Evolutionary conservation across 306 rosid genomes (phyloP).

Genomic region (Aeschynomene evenia): DNA sequence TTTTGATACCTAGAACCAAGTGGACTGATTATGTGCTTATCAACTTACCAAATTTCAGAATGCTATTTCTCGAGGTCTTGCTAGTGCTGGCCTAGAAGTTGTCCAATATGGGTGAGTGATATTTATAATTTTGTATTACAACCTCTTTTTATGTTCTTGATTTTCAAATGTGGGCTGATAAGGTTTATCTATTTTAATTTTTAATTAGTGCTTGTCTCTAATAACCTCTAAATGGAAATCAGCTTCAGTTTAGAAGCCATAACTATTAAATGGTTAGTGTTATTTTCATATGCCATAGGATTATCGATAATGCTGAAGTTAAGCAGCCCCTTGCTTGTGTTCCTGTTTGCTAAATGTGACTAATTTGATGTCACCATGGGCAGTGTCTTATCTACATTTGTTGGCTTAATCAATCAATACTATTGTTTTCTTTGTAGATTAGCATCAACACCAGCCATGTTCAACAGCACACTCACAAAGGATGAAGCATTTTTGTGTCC

Average conservation of each 20-base stretch:
- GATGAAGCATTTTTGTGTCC: slow-evolving; percentile 67
- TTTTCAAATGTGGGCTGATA: neutral
- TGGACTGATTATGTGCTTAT: slow-evolving; percentile 33
- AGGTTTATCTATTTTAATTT: too few relatives aligned
- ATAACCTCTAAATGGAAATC: neutral
- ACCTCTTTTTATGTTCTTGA: slow-evolving; percentile 8
- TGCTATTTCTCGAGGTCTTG: slow-evolving; percentile 82
- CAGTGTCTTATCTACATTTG: neutral
- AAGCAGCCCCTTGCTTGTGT: neutral
- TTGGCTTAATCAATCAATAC: slow-evolving; percentile 22
- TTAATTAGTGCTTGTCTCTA: neutral
- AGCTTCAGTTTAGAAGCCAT: neutral
- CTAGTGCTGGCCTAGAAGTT: slow-evolving; percentile 75
- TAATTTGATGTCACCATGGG: slow-evolving; percentile 12
- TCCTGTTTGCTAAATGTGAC: slow-evolving; percentile 16
- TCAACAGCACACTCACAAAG: slow-evolving; percentile 81
- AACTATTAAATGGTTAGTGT: neutral
- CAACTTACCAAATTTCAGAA: slow-evolving; percentile 54
- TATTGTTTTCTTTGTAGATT: slow-evolving; percentile 50
- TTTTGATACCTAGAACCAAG: slow-evolving; percentile 1
- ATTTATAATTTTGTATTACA: neutral
- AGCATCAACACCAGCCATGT: slow-evolving; percentile 98
- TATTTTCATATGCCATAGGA: neutral
- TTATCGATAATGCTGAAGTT: neutral
- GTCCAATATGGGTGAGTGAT: slow-evolving; percentile 87